Conservation (phyloP, 805 yeast species). For the Barnettozyma populi region DNA sequence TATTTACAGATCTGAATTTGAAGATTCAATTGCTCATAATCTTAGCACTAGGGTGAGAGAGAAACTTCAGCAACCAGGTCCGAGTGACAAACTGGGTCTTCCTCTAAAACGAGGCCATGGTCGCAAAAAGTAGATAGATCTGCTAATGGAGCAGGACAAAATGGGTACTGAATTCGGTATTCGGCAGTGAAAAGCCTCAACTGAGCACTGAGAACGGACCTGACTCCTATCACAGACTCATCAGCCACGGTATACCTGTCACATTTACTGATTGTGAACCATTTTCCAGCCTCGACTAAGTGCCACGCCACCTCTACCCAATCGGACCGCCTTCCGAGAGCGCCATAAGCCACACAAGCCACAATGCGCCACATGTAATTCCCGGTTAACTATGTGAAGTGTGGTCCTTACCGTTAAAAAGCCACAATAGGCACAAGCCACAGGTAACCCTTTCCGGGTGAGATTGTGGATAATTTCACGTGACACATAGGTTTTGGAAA, state of each 20-base stretch:
- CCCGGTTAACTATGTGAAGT: not conserved
- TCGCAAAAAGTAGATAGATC: too few species aligned
- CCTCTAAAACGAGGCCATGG: too few species aligned
- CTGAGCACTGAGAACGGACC: not conserved
- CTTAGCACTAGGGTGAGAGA: too few species aligned
- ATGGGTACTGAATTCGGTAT: too few species aligned
- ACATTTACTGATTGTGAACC: not conserved
- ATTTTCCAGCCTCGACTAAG: not conserved
- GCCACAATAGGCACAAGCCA: slow-evolving; percentile 11
- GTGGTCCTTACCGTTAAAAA: not conserved
- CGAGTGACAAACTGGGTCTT: too few species aligned
- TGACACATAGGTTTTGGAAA: slow-evolving; percentile 1
- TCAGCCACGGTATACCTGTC: not conserved
- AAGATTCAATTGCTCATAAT: too few species aligned
- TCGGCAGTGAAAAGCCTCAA: too few species aligned
- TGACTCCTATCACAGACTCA: not conserved
- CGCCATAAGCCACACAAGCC: slow-evolving; percentile 5
- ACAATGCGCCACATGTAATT: not conserved
- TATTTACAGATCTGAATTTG: too few species aligned
- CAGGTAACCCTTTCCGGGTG: slow-evolving; percentile 2
- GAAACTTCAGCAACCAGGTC: too few species aligned
- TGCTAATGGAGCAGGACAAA: too few species aligned
- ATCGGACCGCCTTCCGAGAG: not conserved
- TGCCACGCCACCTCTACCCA: not conserved
- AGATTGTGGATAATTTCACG: slow-evolving; percentile 15